Evolutionary conservation across 495 filamentous ascomycete genomes (phyloP).

Genomic region (Podospora tetraspora): DNA sequence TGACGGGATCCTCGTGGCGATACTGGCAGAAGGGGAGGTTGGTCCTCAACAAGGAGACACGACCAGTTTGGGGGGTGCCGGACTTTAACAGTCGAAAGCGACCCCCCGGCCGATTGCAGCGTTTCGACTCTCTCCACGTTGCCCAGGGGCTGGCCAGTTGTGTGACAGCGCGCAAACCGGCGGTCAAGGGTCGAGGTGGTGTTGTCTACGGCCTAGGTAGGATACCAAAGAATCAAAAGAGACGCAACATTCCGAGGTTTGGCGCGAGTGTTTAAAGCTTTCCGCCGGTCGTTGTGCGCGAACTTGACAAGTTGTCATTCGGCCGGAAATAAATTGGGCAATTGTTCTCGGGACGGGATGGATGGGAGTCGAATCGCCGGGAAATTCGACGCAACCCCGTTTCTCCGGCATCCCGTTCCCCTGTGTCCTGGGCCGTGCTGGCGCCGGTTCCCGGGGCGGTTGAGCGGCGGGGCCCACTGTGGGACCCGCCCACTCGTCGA

Average conservation of each 20-base stretch:
- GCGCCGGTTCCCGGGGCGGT: not conserved
- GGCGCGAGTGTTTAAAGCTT: not conserved
- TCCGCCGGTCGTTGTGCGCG: not conserved
- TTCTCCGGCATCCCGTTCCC: not conserved
- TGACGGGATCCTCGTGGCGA: not conserved
- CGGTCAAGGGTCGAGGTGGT: too few species aligned
- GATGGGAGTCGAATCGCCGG: not conserved
- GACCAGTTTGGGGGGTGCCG: not conserved
- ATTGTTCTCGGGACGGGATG: not conserved
- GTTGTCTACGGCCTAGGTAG: too few species aligned
- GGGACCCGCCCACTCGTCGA: not conserved
- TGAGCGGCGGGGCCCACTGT: not conserved
- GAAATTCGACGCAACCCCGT: not conserved
- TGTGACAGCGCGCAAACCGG: not conserved
- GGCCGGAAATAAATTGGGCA: not conserved
- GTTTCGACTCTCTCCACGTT: conserved; percentile 5
- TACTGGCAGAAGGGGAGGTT: not conserved
- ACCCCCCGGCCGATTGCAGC: not conserved
- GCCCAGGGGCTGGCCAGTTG: not conserved
- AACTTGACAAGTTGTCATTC: not conserved
- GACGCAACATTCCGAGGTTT: too few species aligned
- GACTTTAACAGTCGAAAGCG: not conserved
- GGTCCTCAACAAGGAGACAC: not conserved
- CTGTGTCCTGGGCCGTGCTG: not conserved
- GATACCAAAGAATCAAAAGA: not conserved